Base-by-base conservation (phyloP, 768 basidiomycete genomes). In the Russula vinacea region DNA sequence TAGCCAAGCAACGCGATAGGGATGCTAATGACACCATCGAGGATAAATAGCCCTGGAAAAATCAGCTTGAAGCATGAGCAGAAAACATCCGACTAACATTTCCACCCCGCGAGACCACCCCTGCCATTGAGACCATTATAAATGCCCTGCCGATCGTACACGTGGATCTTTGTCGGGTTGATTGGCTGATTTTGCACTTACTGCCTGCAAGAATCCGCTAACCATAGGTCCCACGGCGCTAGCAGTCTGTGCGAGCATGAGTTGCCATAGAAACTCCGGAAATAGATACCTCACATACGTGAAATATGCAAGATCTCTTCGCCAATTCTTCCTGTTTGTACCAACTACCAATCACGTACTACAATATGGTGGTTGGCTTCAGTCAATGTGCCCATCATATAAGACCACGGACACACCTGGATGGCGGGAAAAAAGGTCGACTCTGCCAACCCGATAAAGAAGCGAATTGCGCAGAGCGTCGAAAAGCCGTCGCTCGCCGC, bases 331-430 rank as follows among this genome's bases (percentile, higher is more conserved):
- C 76, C 5, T 71, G 68, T 58, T 77, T 76, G 60, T 78, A 79
- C 78, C 78, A 79, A 62, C 76, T 76, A 1, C 78, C 78, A 42
- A 76, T 76, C 44, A 78, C 73, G 54, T 77, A 77, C 67, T 64
- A 10, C 5, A 33, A 7, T n/a, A n/a, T 19, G 22, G 14, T 29
- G 26, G 2, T 44, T 29, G 22, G 45, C 33, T 14, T 4, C 42
- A 33, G 5, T 35, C 13, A 39, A 33, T n/a, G 2, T 19, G 39
- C 42, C 11, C 16, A 37, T 22, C 45, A 24, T 47, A 47, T 9
- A 16, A 44, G n/a, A 26, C 17, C 3, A 29, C 37, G 26, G 17
- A 42, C 58, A 26, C 19, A 64, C 63, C 51, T 76, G 76, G 17
- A 78, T 75, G 8, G 75, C 77, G 2, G 78, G 77, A 63, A 77